phyloP scores from a whole-genome alignment of 2,329 filamentous ascomycete species.

The Stromatinia cepivora region DNA sequence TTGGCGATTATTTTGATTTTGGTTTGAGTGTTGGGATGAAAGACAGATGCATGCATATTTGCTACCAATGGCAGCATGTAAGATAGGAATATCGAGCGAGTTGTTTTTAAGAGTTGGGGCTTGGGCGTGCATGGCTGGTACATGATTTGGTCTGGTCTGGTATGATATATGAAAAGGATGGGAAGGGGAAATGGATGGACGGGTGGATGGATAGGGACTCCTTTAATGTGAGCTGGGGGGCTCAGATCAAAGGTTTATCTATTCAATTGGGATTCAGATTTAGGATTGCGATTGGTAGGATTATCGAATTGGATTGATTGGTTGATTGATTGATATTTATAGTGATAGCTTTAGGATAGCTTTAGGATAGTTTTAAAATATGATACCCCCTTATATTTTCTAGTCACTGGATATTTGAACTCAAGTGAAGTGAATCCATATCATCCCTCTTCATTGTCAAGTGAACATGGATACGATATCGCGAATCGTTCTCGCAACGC shows the following conservation, averaged over 20 bases:
- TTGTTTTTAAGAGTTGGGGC: conserved; percentile 11
- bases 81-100: conserved; percentile 15
- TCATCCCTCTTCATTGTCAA: not conserved
- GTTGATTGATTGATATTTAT: conserved; percentile 2
- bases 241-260: not conserved
- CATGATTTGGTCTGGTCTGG: conserved; percentile 8
- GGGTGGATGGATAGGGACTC: not conserved
- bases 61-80: conserved; percentile 24
- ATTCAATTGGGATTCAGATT: not conserved
- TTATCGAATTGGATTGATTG: not conserved
- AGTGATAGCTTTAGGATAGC: conserved; percentile 5
- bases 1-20: conserved; percentile 7
- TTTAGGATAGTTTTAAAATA: conserved; percentile 15
- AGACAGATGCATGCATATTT: conserved; percentile 8
- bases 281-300: not conserved
- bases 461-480: not conserved
- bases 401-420: not conserved
- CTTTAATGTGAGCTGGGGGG: not conserved
- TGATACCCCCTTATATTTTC: conserved; percentile 16
- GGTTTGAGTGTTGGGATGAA: conserved; percentile 11
- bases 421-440: not conserved
- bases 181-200: not conserved
- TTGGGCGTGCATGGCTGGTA: conserved; percentile 18
- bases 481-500: not conserved
- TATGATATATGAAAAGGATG: not conserved